Evolutionary conservation across 2,329 filamentous ascomycete genomes (phyloP).

Genomic region (Dendrostoma leiphaemia): DNA sequence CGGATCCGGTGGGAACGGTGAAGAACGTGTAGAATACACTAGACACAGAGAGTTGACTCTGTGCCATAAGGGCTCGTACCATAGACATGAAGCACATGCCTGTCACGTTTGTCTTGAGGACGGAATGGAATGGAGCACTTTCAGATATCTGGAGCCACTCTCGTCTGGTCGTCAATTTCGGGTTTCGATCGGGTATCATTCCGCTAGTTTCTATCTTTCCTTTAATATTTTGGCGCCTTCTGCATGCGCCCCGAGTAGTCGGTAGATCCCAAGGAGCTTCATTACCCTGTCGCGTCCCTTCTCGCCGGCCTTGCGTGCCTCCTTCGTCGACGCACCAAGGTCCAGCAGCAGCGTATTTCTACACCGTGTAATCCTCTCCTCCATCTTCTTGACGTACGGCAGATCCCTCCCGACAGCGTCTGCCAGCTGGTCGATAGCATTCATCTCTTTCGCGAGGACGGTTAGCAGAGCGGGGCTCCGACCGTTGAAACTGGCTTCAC

Average conservation of each 20-base stretch:
- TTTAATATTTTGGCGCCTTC: conserved; percentile 52
- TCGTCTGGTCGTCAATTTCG: not conserved
- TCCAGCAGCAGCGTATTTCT: conserved; percentile 57
- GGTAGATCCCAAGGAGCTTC: conserved; percentile 53
- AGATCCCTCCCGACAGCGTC: conserved; percentile 44
- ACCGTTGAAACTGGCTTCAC: conserved; percentile 32
- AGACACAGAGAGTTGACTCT: too few relatives aligned
- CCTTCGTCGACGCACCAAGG: conserved; percentile 46
- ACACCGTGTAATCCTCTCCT: conserved; percentile 51
- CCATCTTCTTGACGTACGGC: conserved; percentile 50
- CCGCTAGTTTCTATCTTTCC: conserved; percentile 31
- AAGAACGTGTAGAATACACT: too few relatives aligned
- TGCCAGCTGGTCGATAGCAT: conserved; percentile 39
- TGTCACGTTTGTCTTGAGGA: too few relatives aligned
- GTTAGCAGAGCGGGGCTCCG: conserved; percentile 47
- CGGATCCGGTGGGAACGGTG: too few relatives aligned
- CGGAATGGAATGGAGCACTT: too few relatives aligned
- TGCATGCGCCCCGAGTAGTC: conserved; percentile 47
- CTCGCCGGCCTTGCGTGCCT: conserved; percentile 39
- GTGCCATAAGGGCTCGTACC: too few relatives aligned
- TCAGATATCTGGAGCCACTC: not conserved
- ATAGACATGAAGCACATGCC: conserved; percentile 9
- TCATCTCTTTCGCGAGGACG: conserved; percentile 45
- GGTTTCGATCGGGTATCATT: not conserved
- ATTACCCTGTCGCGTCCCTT: conserved; percentile 45